Percentiles rank a stretch among this genome's conserved stretches.
Conservation (phyloP, 768 basidiomycete genomes). For the Dentipellis sp. region DNA sequence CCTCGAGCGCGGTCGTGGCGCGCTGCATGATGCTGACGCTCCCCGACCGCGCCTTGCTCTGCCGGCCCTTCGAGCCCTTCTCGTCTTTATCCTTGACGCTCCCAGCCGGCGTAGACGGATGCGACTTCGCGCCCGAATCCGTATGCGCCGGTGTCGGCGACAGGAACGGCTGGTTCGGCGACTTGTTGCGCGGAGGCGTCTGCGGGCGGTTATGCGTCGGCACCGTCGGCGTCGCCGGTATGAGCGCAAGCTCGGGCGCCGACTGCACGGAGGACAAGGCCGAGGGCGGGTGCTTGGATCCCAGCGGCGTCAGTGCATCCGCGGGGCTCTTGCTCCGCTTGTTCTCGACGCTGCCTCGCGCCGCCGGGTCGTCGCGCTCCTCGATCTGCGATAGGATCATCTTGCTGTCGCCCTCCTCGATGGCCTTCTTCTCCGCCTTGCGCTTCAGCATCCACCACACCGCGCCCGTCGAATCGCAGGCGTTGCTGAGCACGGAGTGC, state of each 20-base stretch:
- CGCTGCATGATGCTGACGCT: slow-evolving; percentile 96
- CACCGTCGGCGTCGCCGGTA: slow-evolving; percentile 69
- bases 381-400: slow-evolving; percentile 4
- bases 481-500: slow-evolving; percentile 87
- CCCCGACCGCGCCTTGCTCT: slow-evolving; percentile 63
- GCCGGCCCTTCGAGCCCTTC: slow-evolving; percentile 38
- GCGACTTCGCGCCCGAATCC: slow-evolving; percentile 42
- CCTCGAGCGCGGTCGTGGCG: slow-evolving; percentile 85
- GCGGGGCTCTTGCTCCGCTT: background rate
- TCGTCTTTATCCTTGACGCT: slow-evolving; percentile 41
- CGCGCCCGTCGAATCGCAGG: slow-evolving; percentile 86
- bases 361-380: slow-evolving; percentile 12
- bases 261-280: slow-evolving; percentile 25
- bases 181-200: slow-evolving; percentile 42
- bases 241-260: slow-evolving; percentile 58
- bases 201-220: slow-evolving; percentile 30
- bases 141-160: slow-evolving; percentile 51
- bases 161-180: slow-evolving; percentile 27
- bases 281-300: slow-evolving; percentile 9
- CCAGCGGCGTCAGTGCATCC: slow-evolving; percentile 6
- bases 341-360: slow-evolving; percentile 13
- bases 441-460: slow-evolving; percentile 95
- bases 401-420: slow-evolving; percentile 25
- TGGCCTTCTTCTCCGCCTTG: slow-evolving; percentile 58
- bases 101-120: slow-evolving; percentile 62